These are phyloP conservation scores for Fraxinus albicans DNA, from an alignment of 305 asterid genomes.

Conservation along the genomic window DNA sequence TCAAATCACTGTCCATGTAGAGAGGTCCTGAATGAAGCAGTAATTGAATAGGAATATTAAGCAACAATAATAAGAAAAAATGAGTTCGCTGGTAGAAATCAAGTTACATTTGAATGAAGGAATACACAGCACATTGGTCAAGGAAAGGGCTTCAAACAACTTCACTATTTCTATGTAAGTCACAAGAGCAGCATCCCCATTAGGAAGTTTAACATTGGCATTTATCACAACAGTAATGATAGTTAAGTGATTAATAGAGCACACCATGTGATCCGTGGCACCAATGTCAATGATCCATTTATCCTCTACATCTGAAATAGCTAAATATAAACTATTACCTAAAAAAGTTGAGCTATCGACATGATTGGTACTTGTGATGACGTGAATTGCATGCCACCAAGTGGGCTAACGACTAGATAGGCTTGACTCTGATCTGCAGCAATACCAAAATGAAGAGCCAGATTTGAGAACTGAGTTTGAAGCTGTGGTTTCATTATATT, in stretches of 20 bases:
- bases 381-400: neutral
- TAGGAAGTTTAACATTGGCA: neutral
- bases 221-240: too few species aligned
- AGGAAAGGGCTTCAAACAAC: neutral
- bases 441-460: neutral
- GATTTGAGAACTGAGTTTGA: neutral
- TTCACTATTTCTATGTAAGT: neutral
- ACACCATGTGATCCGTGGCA: neutral
- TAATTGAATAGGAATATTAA: too few species aligned
- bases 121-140: neutral
- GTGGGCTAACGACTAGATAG: neutral
- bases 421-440: neutral
- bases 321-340: too few species aligned
- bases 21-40: too few species aligned
- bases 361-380: neutral
- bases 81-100: neutral
- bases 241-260: too few species aligned
- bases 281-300: neutral
- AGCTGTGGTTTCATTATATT: neutral
- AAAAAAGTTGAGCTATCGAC: neutral
- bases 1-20: neutral
- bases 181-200: neutral
- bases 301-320: neutral
- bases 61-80: neutral
- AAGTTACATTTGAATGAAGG: neutral